phyloP scores from a whole-genome alignment of 2,329 filamentous ascomycete genomes.

The Hymenoscyphus infarciens region DNA sequence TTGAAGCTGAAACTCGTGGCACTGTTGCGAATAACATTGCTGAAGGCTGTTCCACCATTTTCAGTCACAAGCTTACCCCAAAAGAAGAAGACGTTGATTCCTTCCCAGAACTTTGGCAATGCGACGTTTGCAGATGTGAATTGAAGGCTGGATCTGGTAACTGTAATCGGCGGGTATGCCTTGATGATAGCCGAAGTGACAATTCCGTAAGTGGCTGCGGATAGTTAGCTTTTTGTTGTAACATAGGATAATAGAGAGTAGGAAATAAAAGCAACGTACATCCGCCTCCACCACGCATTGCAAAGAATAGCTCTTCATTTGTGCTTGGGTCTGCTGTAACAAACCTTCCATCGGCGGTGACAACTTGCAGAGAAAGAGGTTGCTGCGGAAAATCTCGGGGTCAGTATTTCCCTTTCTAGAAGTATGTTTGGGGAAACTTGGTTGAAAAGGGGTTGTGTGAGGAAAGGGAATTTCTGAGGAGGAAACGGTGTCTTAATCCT shows the following conservation, averaged over 20 bases:
- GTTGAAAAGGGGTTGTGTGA: no score
- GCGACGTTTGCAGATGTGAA: constrained; percentile 34
- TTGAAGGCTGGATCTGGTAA: constrained; percentile 32
- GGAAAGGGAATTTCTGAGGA: no score
- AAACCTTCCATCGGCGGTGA: constrained; percentile 19
- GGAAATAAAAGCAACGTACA: constrained; percentile 5
- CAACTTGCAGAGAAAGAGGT: constrained; percentile 17
- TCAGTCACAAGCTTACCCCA: constrained; percentile 40
- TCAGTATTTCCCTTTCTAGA: no score
- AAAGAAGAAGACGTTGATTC: constrained; percentile 47
- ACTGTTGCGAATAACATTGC: constrained; percentile 21
- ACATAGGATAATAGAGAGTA: neutral
- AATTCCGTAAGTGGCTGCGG: constrained; percentile 15
- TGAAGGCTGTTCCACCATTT: constrained; percentile 22
- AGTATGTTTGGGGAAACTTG: no score
- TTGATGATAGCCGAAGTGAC: constrained; percentile 48
- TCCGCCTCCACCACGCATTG: constrained; percentile 30
- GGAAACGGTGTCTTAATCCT: no score
- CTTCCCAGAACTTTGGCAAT: constrained; percentile 43
- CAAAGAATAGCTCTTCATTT: constrained; percentile 19
- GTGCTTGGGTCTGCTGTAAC: constrained; percentile 31
- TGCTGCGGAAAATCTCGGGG: no score
- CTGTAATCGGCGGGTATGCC: constrained; percentile 42
- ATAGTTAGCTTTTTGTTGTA: neutral
- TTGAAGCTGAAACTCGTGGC: constrained; percentile 21